These are phyloP conservation scores for Phytophthora agathidicida DNA, from an alignment of 352 stramenopile genomes.

Conservation along the genomic window DNA sequence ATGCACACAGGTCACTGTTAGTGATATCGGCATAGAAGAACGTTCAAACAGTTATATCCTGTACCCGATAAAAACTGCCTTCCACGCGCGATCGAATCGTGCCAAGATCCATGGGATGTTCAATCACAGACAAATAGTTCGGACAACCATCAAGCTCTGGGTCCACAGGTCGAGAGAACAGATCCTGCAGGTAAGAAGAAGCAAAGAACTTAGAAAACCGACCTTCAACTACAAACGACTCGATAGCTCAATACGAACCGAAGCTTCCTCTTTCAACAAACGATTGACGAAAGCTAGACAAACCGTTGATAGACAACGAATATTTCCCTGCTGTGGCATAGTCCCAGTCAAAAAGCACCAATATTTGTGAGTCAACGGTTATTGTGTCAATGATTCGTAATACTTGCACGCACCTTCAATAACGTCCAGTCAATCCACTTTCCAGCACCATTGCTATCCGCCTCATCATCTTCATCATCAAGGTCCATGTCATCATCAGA, in stretches of 20 bases:
- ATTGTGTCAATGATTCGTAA: background rate
- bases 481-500: constrained; percentile 56
- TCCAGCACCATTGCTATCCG: constrained; percentile 25
- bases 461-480: constrained; percentile 42
- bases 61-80: constrained; percentile 71
- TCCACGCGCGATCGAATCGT: constrained; percentile 76
- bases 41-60: background rate
- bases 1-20: constrained; percentile 21
- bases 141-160: constrained; percentile 82
- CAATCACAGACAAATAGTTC: constrained; percentile 84
- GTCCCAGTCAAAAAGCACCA: constrained; percentile 1
- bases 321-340: constrained; percentile 28
- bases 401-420: constrained; percentile 42
- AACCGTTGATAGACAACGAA: constrained; percentile 50
- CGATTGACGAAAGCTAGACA: constrained; percentile 67
- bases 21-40: background rate
- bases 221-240: background rate
- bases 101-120: constrained; percentile 86
- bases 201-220: constrained; percentile 13
- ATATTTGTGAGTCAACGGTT: background rate
- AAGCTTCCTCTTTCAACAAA: constrained; percentile 76
- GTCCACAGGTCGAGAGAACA: constrained; percentile 87
- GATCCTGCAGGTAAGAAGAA: constrained; percentile 50
- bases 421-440: constrained; percentile 80
- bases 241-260: constrained; percentile 41